Conservation (phyloP, 345 rosid genomes). For the Carallia pectinifolia region DNA sequence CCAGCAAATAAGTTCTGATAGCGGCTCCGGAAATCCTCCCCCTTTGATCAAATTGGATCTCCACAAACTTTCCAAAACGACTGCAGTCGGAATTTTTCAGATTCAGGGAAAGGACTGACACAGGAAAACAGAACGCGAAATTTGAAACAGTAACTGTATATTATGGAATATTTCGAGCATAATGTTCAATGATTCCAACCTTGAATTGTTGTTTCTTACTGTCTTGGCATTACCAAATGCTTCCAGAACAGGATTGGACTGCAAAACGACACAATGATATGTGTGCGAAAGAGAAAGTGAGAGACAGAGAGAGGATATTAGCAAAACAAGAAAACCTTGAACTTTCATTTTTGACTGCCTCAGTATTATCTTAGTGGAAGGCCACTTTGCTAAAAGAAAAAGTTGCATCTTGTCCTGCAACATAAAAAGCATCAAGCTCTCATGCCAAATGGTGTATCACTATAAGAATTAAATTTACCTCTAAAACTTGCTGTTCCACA, state of each 20-base stretch:
- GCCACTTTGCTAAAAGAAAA: conserved; percentile 8
- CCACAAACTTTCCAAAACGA: conserved; percentile 99
- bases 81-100: conserved; percentile 34
- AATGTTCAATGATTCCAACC: conserved; percentile 42
- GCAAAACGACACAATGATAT: conserved; percentile 23
- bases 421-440: conserved; percentile 11
- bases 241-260: conserved; percentile 99
- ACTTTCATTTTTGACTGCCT: no score
- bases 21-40: conserved; percentile 99
- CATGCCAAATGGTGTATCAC: conserved; percentile 11
- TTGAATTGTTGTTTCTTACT: conserved; percentile 90
- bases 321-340: no score
- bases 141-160: conserved; percentile 5
- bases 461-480: conserved; percentile 42
- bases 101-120: conserved; percentile 2
- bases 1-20: conserved; percentile 90
- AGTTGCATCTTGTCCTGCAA: neutral
- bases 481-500: conserved; percentile 96
- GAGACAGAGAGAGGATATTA: neutral
- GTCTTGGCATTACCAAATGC: conserved; percentile 99
- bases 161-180: conserved; percentile 6
- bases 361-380: neutral
- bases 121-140: conserved; percentile 18
- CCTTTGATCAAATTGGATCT: conserved; percentile 81
- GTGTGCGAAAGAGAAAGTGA: neutral